These are phyloP conservation scores for Chernovozyma aurita DNA, from an alignment of 1,139 yeast species.

Conservation along the genomic window DNA sequence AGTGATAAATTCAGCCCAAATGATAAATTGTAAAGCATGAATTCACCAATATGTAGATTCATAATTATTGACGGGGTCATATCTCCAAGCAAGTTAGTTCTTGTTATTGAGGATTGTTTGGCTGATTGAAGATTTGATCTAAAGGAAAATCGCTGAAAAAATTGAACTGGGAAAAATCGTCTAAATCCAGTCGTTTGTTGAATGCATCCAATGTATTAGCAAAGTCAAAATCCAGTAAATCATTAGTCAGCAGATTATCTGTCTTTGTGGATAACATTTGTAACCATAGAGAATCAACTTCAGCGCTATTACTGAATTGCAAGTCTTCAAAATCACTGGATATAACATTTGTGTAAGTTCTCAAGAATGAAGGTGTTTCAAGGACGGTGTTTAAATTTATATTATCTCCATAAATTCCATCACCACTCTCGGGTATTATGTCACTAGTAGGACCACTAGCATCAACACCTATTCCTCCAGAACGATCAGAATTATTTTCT, in stretches of 20 bases:
- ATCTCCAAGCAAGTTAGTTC: no score
- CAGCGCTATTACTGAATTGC: constrained; percentile 5
- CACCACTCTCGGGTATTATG: no score
- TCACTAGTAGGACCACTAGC: not conserved
- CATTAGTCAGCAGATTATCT: constrained; percentile 1
- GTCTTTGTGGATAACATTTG: constrained; percentile 7
- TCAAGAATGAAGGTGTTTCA: not conserved
- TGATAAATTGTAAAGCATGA: no score
- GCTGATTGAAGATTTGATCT: constrained; percentile 9
- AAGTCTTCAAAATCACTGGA: constrained; percentile 8
- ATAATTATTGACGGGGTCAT: no score
- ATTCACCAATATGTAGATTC: no score
- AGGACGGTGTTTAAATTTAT: not conserved
- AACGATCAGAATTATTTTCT: no score
- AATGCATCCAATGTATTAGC: not conserved
- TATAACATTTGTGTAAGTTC: constrained; percentile 1
- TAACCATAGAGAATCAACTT: constrained; percentile 8
- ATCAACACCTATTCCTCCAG: no score
- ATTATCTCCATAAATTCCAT: no score
- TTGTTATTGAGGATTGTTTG: no score
- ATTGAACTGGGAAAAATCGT: constrained; percentile 9
- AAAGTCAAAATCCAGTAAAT: not conserved
- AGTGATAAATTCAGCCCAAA: no score
- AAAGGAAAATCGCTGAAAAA: constrained; percentile 16
- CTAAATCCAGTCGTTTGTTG: constrained; percentile 3